Conservation (phyloP, 129 eudicot genomes). For the Apium graveolens region DNA sequence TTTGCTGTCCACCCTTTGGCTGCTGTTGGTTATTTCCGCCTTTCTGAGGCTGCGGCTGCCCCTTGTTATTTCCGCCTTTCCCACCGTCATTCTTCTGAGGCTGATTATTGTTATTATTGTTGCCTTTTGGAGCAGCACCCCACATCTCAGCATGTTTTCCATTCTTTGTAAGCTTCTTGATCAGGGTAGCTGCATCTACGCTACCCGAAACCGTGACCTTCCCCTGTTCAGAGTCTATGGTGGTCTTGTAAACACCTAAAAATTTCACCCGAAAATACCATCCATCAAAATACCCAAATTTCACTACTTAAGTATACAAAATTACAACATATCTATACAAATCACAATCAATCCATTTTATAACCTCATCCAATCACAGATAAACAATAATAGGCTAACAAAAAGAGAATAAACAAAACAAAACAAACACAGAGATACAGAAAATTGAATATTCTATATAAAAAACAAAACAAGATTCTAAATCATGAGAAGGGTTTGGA, state of each 20-base stretch:
- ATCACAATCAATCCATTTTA: neutral
- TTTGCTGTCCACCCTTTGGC: conserved; percentile 22
- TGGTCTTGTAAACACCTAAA: conserved; percentile 59
- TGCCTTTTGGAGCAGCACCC: conserved; percentile 30
- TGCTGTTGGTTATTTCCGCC: conserved; percentile 11
- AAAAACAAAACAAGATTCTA: neutral
- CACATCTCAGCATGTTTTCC: conserved; percentile 76
- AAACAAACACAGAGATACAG: neutral
- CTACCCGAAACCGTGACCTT: conserved; percentile 73
- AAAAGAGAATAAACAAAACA: neutral
- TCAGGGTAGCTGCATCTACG: conserved; percentile 57
- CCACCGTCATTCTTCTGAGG: conserved; percentile 33
- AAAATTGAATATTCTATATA: neutral
- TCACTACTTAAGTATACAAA: neutral
- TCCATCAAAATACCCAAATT: neutral
- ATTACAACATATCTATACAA: neutral
- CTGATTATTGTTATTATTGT: conserved; percentile 23
- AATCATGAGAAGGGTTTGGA: neutral
- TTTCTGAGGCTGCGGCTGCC: conserved; percentile 10
- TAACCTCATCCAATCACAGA: neutral
- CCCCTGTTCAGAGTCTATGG: conserved; percentile 72
- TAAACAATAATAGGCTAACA: neutral
- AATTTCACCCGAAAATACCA: neutral
- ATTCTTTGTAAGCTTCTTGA: conserved; percentile 64
- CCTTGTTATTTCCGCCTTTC: conserved; percentile 23